phyloP scores from a whole-genome alignment of 495 filamentous ascomycete species.

The Neurospora sp. region DNA sequence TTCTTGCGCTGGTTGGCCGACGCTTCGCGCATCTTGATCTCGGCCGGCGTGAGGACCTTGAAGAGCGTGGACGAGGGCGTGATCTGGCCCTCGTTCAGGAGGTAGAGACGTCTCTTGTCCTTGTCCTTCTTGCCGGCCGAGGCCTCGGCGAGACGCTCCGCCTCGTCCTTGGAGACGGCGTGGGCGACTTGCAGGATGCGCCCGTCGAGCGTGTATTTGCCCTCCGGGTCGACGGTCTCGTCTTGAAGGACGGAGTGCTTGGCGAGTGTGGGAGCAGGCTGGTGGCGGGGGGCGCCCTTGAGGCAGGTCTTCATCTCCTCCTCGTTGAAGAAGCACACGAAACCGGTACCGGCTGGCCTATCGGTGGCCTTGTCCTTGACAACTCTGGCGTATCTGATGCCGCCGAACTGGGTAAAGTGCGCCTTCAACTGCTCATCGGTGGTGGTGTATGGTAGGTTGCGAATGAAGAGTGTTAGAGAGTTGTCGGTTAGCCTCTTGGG shows the following conservation, averaged over 20 bases:
- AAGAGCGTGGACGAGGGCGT: slow-evolving; percentile 60
- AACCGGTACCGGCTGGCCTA: slow-evolving; percentile 82
- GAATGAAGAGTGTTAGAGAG: slow-evolving; percentile 74
- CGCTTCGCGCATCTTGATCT: slow-evolving; percentile 79
- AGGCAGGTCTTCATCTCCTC: slow-evolving; percentile 67
- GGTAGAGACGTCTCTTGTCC: slow-evolving; percentile 87
- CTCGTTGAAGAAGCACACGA: slow-evolving; percentile 80
- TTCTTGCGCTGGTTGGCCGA: slow-evolving; percentile 80
- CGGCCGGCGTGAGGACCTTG: slow-evolving; percentile 62
- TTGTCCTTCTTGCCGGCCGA: slow-evolving; percentile 57
- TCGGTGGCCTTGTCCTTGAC: slow-evolving; percentile 79
- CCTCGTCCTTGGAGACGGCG: slow-evolving; percentile 74
- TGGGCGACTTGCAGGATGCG: slow-evolving; percentile 74
- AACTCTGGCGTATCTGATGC: slow-evolving; percentile 75
- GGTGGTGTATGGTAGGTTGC: slow-evolving; percentile 83
- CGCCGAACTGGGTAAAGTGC: slow-evolving; percentile 78
- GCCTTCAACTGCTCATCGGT: slow-evolving; percentile 69
- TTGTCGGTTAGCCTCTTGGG: slow-evolving; percentile 41
- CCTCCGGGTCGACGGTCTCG: slow-evolving; percentile 62
- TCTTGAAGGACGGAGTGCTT: slow-evolving; percentile 79
- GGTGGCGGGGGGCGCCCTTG: slow-evolving; percentile 53
- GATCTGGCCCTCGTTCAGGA: slow-evolving; percentile 81
- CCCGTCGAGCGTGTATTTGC: slow-evolving; percentile 81
- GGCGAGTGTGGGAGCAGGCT: slow-evolving; percentile 31
- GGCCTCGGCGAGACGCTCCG: slow-evolving; percentile 60